Evolutionary conservation across 768 basidiomycete species (phyloP).

Genomic region (Boletus rubroflammeus): DNA sequence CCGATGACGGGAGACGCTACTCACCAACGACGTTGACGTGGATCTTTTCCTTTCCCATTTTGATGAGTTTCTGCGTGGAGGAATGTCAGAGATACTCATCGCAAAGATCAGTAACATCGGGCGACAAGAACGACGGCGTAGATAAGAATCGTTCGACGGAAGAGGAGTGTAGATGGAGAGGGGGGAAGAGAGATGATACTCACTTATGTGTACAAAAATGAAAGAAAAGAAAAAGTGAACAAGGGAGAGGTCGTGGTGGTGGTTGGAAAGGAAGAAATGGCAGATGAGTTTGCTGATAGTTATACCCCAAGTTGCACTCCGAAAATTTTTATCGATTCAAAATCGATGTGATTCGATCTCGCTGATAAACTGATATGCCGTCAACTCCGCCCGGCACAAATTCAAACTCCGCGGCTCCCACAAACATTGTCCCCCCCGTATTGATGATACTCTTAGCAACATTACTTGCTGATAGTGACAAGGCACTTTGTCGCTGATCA

Average conservation of each 20-base stretch:
- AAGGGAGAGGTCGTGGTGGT: conserved; percentile 36
- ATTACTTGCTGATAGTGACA: too few relatives aligned
- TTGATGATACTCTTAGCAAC: too few relatives aligned
- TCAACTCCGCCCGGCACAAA: conserved; percentile 40
- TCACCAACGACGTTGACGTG: conserved; percentile 98
- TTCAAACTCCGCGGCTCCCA: conserved; percentile 13
- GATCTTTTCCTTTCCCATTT: conserved; percentile 95
- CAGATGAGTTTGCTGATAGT: conserved; percentile 53
- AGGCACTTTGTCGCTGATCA: conserved; percentile 5
- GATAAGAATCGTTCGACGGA: conserved; percentile 13
- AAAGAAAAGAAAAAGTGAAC: conserved; percentile 29
- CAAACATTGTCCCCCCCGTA: too few relatives aligned
- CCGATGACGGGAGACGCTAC: conserved; percentile 33
- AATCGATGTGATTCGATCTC: conserved; percentile 53
- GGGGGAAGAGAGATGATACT: conserved; percentile 28
- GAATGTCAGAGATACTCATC: conserved; percentile 13
- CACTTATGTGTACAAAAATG: conserved; percentile 41
- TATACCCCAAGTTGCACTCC: conserved; percentile 49
- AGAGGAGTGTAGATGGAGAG: conserved; percentile 25
- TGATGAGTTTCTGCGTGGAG: conserved; percentile 46
- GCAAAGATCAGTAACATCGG: conserved; percentile 22
- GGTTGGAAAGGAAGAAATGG: conserved; percentile 29
- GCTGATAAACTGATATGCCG: conserved; percentile 46
- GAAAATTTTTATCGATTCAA: conserved; percentile 65
- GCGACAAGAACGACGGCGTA: conserved; percentile 1